Evolutionary conservation across 768 basidiomycete species (phyloP).

Genomic region (Boletus huronensis): DNA sequence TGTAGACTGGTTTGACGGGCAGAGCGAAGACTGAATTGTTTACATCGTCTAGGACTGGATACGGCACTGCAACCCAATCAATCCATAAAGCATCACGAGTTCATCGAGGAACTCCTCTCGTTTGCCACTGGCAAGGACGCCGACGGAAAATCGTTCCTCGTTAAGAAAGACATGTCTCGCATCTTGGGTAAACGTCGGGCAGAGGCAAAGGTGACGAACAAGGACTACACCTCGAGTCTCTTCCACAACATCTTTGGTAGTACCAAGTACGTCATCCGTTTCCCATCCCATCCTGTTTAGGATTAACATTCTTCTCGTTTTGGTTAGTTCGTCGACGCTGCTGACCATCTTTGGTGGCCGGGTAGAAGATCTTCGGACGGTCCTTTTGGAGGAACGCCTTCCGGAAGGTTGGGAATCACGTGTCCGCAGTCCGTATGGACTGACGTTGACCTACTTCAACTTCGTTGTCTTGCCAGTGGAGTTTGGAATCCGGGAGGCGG

Average conservation of each 20-base stretch:
- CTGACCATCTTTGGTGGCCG: constrained; percentile 67
- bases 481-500: constrained; percentile 14
- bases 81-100: constrained; percentile 43
- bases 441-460: constrained; percentile 61
- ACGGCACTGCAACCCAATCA: constrained; percentile 47
- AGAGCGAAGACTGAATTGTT: no score
- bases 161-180: constrained; percentile 55
- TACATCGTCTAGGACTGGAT: constrained; percentile 58
- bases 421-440: constrained; percentile 48
- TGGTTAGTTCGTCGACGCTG: constrained; percentile 58
- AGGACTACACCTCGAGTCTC: constrained; percentile 48
- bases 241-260: constrained; percentile 66
- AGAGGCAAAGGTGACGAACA: constrained; percentile 52
- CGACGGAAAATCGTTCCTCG: constrained; percentile 46
- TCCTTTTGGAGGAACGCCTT: constrained; percentile 66
- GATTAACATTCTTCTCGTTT: neutral
- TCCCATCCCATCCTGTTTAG: neutral
- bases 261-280: constrained; percentile 50
- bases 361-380: constrained; percentile 47
- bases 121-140: constrained; percentile 57
- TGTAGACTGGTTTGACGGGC: no score
- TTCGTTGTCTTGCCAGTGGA: constrained; percentile 25
- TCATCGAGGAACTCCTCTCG: constrained; percentile 56
- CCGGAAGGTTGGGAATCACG: constrained; percentile 71
- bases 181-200: constrained; percentile 59